Base-by-base conservation (phyloP, 208 protist genomes). In the Endotrypanum monterogeii region DNA sequence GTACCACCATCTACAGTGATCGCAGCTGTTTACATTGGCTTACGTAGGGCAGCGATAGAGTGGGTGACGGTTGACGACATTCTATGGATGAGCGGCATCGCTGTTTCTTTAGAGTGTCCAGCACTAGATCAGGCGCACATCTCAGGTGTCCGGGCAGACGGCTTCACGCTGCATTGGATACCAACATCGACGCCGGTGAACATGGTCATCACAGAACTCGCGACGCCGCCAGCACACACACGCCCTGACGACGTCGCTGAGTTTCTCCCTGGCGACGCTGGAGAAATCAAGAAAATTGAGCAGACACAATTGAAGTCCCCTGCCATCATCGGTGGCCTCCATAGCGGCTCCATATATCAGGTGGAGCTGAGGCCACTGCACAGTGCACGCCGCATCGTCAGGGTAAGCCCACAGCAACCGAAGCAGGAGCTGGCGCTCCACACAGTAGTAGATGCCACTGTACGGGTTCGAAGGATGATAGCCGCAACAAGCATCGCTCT, bases 1-100 rank as follows among this genome's bases (percentile, higher is more conserved):
- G 39, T 77, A 30, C 25, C 73, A 2, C 52, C 73, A 3, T 48
- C 30, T 7, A 58, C 35, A 1, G 73, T 65, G 28, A 56, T 77
- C 41, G 73, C 73, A 30, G 58, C 70, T 11, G 63, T 77, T 8
- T 77, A 77, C 65, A 41, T 77, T 16, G 73, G 73, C 6, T 25
- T 77, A 4, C 63, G 63, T 16, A 48, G 32, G 55, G 12, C 73
- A 0, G 48, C 62, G 28, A 18, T 39, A 6, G 14, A 41, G 14
- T 67, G 63, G 35, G 73, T 71, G 3, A 52, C 63, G 2, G 12
- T 9, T 8, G 41, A 57, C 0, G 73, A 77, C 30, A 63, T 77
- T 20, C 62, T 62, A 28, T 77, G 73, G 73, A 8, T 77, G n/a
- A 46, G 54, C 39, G 73, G 73, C 18, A 56, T 77, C 28, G 73